A percentile compares a stretch with the other conserved stretches of the same genome.
Evolutionary conservation across 371 early-diverging fungal species (phyloP).

Genomic region (Mucor piriformis): DNA sequence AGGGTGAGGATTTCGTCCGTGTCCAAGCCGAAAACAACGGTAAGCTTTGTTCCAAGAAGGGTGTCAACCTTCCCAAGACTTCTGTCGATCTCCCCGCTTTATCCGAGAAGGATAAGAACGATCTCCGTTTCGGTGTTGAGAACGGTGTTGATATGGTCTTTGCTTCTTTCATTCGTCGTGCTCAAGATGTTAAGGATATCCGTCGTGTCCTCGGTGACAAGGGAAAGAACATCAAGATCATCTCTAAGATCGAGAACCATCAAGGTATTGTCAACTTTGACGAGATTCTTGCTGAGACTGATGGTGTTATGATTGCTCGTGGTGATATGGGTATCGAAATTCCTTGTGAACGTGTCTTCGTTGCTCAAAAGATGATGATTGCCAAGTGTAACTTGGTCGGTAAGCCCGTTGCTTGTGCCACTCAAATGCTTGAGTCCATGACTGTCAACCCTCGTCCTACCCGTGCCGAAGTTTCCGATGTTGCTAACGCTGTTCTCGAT

Average conservation of each 20-base stretch:
- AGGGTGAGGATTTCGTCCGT: constrained; percentile 58
- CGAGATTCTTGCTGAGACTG: constrained; percentile 91
- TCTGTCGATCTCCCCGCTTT: constrained; percentile 86
- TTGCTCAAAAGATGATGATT: constrained; percentile 96
- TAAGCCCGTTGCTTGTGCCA: constrained; percentile 95
- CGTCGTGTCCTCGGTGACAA: constrained; percentile 75
- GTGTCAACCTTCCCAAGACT: constrained; percentile 84
- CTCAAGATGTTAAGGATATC: constrained; percentile 86
- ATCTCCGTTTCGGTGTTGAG: constrained; percentile 88
- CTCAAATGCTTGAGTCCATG: constrained; percentile 99
- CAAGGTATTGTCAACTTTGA: constrained; percentile 93
- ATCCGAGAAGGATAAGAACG: constrained; percentile 89
- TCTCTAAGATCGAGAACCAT: constrained; percentile 92
- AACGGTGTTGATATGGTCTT: constrained; percentile 95
- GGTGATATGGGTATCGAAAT: constrained; percentile 97
- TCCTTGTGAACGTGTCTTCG: constrained; percentile 85
- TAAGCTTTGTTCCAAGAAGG: constrained; percentile 76
- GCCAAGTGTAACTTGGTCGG: constrained; percentile 90
- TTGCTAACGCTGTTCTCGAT: constrained; percentile 95
- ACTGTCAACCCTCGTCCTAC: constrained; percentile 92
- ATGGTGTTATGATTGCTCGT: constrained; percentile 98
- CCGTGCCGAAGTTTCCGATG: constrained; percentile 98
- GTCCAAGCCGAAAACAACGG: constrained; percentile 75
- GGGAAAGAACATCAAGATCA: constrained; percentile 86
- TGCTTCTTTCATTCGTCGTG: constrained; percentile 93